Evolutionary conservation across 2,329 filamentous ascomycete genomes (phyloP).

Genomic region (Neofusicoccum ribis): DNA sequence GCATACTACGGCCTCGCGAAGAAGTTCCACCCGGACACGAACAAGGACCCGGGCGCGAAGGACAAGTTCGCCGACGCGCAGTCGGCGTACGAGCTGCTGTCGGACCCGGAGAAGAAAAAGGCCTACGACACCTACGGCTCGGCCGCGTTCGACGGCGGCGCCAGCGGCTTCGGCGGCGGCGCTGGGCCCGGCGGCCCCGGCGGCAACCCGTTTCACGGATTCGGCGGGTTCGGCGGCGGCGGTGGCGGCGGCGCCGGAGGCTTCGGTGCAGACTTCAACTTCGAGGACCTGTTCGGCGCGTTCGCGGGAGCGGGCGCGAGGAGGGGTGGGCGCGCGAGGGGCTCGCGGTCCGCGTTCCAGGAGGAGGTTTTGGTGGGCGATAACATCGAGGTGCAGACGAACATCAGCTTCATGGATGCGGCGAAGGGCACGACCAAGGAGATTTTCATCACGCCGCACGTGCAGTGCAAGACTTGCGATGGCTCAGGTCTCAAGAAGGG

Average conservation of each 20-base stretch:
- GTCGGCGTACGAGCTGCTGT: constrained; percentile 88
- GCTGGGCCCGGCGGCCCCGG: constrained; percentile 66
- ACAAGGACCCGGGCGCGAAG: constrained; percentile 91
- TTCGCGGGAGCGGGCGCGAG: constrained; percentile 64
- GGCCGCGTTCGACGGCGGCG: constrained; percentile 66
- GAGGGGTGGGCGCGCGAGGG: constrained; percentile 46
- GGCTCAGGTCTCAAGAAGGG: constrained; percentile 85
- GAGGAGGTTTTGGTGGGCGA: constrained; percentile 86
- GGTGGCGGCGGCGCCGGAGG: constrained; percentile 55
- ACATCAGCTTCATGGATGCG: constrained; percentile 92
- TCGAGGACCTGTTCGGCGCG: constrained; percentile 91
- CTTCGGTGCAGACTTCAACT: constrained; percentile 84
- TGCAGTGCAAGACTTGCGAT: constrained; percentile 77
- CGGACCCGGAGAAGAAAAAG: constrained; percentile 88
- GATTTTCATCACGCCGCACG: constrained; percentile 80
- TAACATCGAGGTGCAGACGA: constrained; percentile 91
- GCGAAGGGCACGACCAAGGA: constrained; percentile 88
- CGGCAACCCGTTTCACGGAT: constrained; percentile 62
- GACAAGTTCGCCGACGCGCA: constrained; percentile 94
- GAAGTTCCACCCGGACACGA: constrained; percentile 97
- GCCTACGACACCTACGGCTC: constrained; percentile 89
- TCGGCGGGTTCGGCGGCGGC: constrained; percentile 53
- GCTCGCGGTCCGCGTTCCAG: constrained; percentile 69
- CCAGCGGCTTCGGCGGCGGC: constrained; percentile 56
- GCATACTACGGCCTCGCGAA: constrained; percentile 97